These are phyloP conservation scores for Parathielavia hyrcaniae DNA, from an alignment of 495 filamentous ascomycete genomes.

Conservation along the genomic window DNA sequence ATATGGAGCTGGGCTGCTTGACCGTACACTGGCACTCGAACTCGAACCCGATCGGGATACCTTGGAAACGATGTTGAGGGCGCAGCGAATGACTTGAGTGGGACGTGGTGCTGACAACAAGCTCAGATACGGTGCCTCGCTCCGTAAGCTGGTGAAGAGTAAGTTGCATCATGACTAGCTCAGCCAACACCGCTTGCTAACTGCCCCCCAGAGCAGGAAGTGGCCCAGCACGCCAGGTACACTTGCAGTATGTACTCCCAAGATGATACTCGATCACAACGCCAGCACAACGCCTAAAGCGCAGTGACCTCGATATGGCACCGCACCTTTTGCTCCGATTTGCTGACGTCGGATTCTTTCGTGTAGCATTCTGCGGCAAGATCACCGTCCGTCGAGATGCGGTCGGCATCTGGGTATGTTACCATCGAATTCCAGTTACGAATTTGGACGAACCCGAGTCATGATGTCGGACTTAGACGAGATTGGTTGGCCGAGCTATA, in stretches of 20 bases:
- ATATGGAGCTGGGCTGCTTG: not conserved
- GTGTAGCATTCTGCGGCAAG: conserved; percentile 83
- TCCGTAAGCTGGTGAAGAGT: conserved; percentile 98
- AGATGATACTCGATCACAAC: not conserved
- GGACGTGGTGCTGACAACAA: conserved; percentile 16
- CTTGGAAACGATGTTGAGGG: conserved; percentile 7
- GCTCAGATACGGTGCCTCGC: conserved; percentile 89
- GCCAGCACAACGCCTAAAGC: not conserved
- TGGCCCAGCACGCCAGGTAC: conserved; percentile 92
- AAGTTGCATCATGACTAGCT: not conserved
- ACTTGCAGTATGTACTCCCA: conserved; percentile 65
- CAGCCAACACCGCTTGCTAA: conserved; percentile 3
- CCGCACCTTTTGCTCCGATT: conserved; percentile 10
- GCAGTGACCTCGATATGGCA: not conserved
- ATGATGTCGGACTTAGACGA: not conserved
- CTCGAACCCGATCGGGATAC: not conserved
- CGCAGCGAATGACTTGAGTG: not conserved
- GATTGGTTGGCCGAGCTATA: not conserved
- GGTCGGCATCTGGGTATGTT: conserved; percentile 77
- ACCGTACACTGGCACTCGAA: not conserved
- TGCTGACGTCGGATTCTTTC: conserved; percentile 28
- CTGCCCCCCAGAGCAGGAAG: conserved; percentile 68
- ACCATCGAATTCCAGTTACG: not conserved
- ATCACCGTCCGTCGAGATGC: conserved; percentile 83
- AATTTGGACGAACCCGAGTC: not conserved